phyloP scores from a whole-genome alignment of 2,329 filamentous ascomycete genomes.

The Trichoderma brevicompactum region DNA sequence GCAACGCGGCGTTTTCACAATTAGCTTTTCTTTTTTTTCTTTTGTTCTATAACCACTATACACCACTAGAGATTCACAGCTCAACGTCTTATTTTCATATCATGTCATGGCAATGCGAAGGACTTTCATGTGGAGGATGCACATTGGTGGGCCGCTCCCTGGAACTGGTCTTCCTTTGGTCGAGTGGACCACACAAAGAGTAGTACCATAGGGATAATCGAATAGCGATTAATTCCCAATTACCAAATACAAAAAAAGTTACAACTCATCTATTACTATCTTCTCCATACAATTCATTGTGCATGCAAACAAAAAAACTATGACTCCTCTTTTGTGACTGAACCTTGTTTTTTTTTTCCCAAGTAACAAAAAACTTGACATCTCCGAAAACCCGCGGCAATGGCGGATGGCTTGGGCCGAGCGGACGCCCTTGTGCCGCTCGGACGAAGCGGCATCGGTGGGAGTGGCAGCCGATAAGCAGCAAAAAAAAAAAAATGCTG shows the following conservation, averaged over 20 bases:
- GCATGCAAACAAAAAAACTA: neutral
- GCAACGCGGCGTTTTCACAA: constrained; percentile 20
- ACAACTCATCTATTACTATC: constrained; percentile 13
- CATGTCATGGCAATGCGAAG: constrained; percentile 27
- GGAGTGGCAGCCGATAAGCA: constrained; percentile 21
- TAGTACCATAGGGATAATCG: constrained; percentile 21
- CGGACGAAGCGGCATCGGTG: constrained; percentile 24
- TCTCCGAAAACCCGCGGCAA: constrained; percentile 19
- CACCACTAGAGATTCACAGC: constrained; percentile 19
- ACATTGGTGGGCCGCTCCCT: constrained; percentile 26
- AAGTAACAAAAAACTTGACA: neutral
- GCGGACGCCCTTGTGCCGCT: constrained; percentile 13
- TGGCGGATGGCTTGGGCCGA: constrained; percentile 20
- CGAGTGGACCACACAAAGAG: constrained; percentile 21
- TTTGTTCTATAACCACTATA: constrained; percentile 23
- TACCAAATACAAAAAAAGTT: constrained; percentile 13
- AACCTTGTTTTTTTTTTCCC: neutral
- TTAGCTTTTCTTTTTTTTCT: neutral
- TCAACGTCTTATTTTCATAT: constrained; percentile 14
- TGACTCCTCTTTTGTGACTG: neutral
- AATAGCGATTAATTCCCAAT: constrained; percentile 18
- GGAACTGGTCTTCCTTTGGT: constrained; percentile 27
- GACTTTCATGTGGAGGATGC: constrained; percentile 11
- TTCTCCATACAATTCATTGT: neutral
- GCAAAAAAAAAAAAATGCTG: neutral